Conservation (phyloP, 345 rosid genomes). For the Pelargonium nanum region DNA sequence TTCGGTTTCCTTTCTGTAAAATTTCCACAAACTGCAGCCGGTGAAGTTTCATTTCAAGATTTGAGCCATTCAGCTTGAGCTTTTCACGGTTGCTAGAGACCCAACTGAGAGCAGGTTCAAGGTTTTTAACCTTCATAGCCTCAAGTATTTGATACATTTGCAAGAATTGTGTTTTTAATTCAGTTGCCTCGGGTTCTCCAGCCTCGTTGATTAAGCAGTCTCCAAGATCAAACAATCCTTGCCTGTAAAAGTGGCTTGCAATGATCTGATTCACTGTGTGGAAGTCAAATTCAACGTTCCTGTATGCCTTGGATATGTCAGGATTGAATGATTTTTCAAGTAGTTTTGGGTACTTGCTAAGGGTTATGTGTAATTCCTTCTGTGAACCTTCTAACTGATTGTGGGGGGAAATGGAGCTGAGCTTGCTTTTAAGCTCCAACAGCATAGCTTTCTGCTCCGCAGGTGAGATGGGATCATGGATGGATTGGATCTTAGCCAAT, state of each 20-base stretch:
- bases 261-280: slow-evolving; percentile 47
- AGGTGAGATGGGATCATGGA: slow-evolving; percentile 15
- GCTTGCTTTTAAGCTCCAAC: slow-evolving; percentile 40
- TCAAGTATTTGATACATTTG: slow-evolving; percentile 48
- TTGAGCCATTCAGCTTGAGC: slow-evolving; percentile 37
- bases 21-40: slow-evolving; percentile 51
- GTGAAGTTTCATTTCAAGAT: slow-evolving; percentile 51
- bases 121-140: slow-evolving; percentile 39
- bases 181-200: slow-evolving; percentile 34
- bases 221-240: slow-evolving; percentile 72
- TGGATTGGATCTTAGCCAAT: slow-evolving; percentile 29
- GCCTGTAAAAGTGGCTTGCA: slow-evolving; percentile 55
- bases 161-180: slow-evolving; percentile 37
- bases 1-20: slow-evolving; percentile 36
- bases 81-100: slow-evolving; percentile 34
- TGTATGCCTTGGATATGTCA: slow-evolving; percentile 64
- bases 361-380: slow-evolving; percentile 37
- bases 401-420: slow-evolving; percentile 31
- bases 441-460: slow-evolving; percentile 31
- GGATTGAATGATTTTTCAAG: slow-evolving; percentile 48
- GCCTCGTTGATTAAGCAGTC: slow-evolving; percentile 60
- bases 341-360: slow-evolving; percentile 46
- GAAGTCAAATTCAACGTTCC: slow-evolving; percentile 49
- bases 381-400: slow-evolving; percentile 48
- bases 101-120: slow-evolving; percentile 78